Evolutionary conservation across 495 filamentous ascomycete genomes (phyloP), one percentile per base, ranked within the genome.

Genomic region (Penicillium canariense): DNA sequence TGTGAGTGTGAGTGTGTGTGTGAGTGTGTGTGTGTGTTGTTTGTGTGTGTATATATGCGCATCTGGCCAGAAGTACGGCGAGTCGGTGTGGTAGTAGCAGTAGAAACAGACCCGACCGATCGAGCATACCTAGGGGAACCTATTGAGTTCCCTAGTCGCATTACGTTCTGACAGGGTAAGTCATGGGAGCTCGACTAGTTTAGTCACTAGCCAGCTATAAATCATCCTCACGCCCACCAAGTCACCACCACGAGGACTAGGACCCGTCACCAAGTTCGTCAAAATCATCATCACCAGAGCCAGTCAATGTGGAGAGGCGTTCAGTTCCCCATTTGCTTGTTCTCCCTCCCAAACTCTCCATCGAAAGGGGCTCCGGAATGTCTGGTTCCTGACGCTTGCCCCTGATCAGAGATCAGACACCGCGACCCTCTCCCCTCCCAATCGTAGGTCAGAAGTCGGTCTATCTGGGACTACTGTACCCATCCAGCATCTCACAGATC

Each of bases 371-470:
- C 11, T 38, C 28, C 7, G 14, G n/a, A 55, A 55, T 55, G 32
- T 2, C 38, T 44, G 43, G 55, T 57, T 43, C 49, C 48, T 57
- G 49, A 52, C 43, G 20, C 28, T 50, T 50, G 32, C 48, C 48
- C 48, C 48, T 50, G 48, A 49, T 38, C 12, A 12, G 9, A 39
- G 18, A 39, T 38, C 12, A 12, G 9, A 39, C 8, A 39, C 20
- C 36, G 36, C 22, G 38, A 42, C 38, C 20, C 1, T 14, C 1
- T 14, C 3, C 18, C n/a, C 18, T 42, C 38, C 22, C 3, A 3
- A 12, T 39, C 17, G 2, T 11, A 40, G 20, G 7, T 5, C 2
- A 14, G 3, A 23, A 25, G 9, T 22, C 38, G 34, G 32, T 30
- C 43, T 46, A n/a, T 30, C 14, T 12, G n/a, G n/a, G n/a, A n/a